Conservation (phyloP, 2,329 filamentous ascomycete species). For the Pyricularia pennisetigena region DNA sequence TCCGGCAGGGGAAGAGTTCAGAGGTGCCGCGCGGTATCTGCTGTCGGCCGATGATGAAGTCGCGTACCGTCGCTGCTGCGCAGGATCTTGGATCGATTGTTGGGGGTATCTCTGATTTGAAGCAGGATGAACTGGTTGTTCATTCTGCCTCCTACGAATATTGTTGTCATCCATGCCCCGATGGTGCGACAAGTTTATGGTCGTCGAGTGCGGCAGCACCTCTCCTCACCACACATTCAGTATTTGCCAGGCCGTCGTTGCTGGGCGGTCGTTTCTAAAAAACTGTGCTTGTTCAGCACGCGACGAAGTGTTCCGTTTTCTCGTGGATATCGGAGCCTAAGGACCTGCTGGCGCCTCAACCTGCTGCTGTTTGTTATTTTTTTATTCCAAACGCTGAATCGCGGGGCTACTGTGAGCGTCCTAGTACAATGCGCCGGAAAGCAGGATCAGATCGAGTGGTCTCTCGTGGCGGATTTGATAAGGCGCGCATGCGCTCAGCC, state of each 20-base stretch:
- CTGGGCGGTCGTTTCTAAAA: not conserved
- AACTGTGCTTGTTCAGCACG: not conserved
- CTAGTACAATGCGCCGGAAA: not conserved
- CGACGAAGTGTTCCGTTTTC: not conserved
- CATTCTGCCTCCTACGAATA: conserved; percentile 65
- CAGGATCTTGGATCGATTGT: conserved; percentile 33
- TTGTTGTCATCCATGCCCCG: conserved; percentile 71
- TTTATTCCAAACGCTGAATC: not conserved
- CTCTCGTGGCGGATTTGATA: not conserved
- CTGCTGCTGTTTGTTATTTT: not conserved
- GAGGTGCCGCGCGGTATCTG: conserved; percentile 36
- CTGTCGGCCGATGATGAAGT: conserved; percentile 23
- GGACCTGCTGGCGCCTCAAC: not conserved
- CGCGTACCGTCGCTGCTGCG: conserved; percentile 33
- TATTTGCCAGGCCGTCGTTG: not conserved
- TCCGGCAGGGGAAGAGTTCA: conserved; percentile 36
- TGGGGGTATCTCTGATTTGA: conserved; percentile 41
- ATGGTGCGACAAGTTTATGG: conserved; percentile 38
- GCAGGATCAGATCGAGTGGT: not conserved
- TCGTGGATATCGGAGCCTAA: not conserved
- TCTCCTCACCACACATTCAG: not conserved
- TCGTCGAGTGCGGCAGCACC: conserved; percentile 18
- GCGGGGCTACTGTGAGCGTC: not conserved
- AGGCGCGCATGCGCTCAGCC: not conserved
- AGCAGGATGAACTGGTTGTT: conserved; percentile 54